These are phyloP conservation scores for Luffa aegyptiaca DNA, from an alignment of 306 rosid genomes.

Conservation along the genomic window DNA sequence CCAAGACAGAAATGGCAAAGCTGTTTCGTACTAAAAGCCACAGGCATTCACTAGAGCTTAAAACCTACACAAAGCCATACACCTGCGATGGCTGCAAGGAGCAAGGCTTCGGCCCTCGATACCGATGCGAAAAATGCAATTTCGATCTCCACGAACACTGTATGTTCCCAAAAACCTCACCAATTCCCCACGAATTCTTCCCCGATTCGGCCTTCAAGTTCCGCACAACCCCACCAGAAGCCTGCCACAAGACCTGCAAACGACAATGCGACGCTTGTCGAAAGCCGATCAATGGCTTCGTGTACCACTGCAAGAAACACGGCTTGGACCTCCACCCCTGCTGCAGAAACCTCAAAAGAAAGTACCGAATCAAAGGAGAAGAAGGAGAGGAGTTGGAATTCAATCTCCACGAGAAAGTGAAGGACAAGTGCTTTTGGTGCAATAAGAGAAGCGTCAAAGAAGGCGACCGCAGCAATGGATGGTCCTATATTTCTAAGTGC, in stretches of 20 bases:
- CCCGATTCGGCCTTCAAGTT: neutral
- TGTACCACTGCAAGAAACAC: neutral
- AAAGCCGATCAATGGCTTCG: neutral
- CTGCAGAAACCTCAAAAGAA: neutral
- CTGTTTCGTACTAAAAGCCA: neutral
- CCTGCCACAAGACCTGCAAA: neutral
- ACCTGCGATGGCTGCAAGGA: constrained; percentile 8
- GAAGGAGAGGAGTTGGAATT: neutral
- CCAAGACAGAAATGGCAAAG: neutral
- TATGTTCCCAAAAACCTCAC: neutral
- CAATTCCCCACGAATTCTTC: neutral
- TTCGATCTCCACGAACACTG: constrained; percentile 2
- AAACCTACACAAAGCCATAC: neutral
- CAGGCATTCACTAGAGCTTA: neutral
- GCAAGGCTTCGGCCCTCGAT: constrained; percentile 4
- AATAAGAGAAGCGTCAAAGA: neutral
- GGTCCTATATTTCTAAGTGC: constrained; percentile 10
- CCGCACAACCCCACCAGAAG: neutral
- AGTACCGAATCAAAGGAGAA: neutral
- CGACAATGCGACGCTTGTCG: neutral
- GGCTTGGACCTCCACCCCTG: neutral
- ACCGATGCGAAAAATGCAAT: constrained; percentile 10
- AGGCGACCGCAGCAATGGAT: neutral
- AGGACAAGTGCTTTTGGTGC: neutral
- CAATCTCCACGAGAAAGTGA: neutral